Evolutionary conservation across 2,329 filamentous ascomycete species (phyloP), one percentile per base, ranked within the genome.

Genomic region (Samsoniella hepiali): DNA sequence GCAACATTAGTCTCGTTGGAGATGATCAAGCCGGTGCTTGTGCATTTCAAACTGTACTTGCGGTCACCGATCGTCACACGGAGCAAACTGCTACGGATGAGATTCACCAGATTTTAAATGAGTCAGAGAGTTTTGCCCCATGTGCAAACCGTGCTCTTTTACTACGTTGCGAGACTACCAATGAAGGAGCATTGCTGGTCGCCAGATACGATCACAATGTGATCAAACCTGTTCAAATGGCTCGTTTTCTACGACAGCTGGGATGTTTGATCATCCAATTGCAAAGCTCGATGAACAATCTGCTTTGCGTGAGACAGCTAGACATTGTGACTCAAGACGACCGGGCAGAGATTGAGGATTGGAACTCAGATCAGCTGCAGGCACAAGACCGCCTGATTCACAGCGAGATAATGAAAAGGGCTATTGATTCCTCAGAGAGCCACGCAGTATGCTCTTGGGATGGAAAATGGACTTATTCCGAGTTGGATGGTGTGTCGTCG

Each of bases 381-480:
- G 9, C n/a, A 22, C 17, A 36, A 5, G 17, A 36, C 4, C 5
- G 9, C 4, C 17, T 53, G 9, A 3, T 53, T 22, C 50, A 53
- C 32, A 36, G 17, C n/a, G 15, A 27, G n/a, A 38, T 53, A 2
- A 1, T 53, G 17, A 22, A 22, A 10, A 3, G 50, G 50, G 50
- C 32, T 22, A 17, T 17, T 11, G 50, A 38, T 5, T 36, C 17
- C 7, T 40, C 55, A 2, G 27, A n/a, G 15, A 32, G 13, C 3
- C 38, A 40, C 2, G 55, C 55, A 32, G 40, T 57, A 9, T 27
- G 13, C 10, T 7, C 55, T 31, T 57, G 55, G 55, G 55, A 7
- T 38, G 55, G 55, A 7, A 15, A 32, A 7, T 66, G 64, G 42
- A 65, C 68, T 7, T 69, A 69, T 54, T 27, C 38, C n/a, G 34